phyloP scores from a whole-genome alignment of 495 filamentous ascomycete genomes.

The Aspergillus haitiensis region DNA sequence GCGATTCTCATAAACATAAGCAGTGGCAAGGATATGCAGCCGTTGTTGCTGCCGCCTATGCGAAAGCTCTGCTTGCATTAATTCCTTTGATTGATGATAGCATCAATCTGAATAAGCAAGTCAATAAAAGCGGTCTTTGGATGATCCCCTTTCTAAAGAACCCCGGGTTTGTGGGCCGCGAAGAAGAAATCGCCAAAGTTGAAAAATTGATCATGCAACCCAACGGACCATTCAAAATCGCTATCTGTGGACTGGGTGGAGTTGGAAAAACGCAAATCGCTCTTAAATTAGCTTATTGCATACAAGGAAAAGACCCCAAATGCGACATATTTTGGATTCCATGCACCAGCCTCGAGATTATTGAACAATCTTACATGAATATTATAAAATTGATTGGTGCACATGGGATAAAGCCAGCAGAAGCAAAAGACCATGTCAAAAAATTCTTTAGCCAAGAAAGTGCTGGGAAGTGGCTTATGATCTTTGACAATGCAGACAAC shows the following conservation, averaged over 20 bases:
- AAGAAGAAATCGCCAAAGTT: conserved; percentile 23
- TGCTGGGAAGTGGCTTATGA: no score
- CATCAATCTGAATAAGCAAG: conserved; percentile 17
- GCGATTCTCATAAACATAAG: conserved; percentile 37
- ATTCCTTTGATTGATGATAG: conserved; percentile 3
- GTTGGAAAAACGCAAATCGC: conserved; percentile 45
- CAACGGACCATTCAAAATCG: conserved; percentile 19
- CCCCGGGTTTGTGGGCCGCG: conserved; percentile 25
- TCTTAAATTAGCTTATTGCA: conserved; percentile 33
- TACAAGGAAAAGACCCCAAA: conserved; percentile 30
- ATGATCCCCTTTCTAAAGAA: conserved; percentile 25
- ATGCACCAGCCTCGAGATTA: no score
- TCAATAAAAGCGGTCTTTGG: conserved; percentile 25
- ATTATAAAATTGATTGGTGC: no score
- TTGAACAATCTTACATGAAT: no score
- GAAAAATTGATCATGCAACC: conserved; percentile 5
- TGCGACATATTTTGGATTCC: no score
- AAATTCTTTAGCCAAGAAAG: no score
- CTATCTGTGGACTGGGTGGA: conserved; percentile 8
- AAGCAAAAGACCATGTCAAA: no score
- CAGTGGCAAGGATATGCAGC: conserved; percentile 43
- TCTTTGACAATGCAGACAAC: no score
- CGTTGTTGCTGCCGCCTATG: conserved; percentile 37
- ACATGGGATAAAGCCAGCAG: no score
- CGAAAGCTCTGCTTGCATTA: conserved; percentile 16